These are phyloP conservation scores for Phlyctochytrium arcticum DNA, from an alignment of 192 early-diverging fungal genomes.

Conservation along the genomic window DNA sequence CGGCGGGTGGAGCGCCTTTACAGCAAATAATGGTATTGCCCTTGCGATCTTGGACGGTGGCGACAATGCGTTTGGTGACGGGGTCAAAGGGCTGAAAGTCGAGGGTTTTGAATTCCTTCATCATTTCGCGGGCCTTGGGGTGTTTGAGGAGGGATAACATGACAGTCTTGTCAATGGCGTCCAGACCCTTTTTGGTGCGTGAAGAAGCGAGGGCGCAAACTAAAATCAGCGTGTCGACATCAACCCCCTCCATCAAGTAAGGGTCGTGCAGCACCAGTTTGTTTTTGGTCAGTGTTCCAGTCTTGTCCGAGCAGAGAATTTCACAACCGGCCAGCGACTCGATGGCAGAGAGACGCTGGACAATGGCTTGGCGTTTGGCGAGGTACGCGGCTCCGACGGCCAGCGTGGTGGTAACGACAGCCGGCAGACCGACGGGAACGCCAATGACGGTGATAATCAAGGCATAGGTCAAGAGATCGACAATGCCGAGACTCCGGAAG, in stretches of 20 bases:
- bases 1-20: conserved; percentile 87
- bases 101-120: conserved; percentile 20
- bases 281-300: conserved; percentile 88
- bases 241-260: conserved; percentile 8
- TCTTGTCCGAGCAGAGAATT: conserved; percentile 91
- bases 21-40: conserved; percentile 66
- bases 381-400: conserved; percentile 87
- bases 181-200: conserved; percentile 66
- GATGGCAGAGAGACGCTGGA: conserved; percentile 82
- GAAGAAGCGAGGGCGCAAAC: conserved; percentile 68
- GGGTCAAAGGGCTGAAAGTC: conserved; percentile 11
- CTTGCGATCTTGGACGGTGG: conserved; percentile 67
- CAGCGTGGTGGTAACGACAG: conserved; percentile 84
- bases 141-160: conserved; percentile 12
- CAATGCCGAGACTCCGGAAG: conserved; percentile 75
- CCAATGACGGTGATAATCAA: conserved; percentile 90
- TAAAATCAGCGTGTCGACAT: conserved; percentile 54
- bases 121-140: conserved; percentile 1
- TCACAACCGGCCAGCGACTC: conserved; percentile 94
- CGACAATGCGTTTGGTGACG: conserved; percentile 73
- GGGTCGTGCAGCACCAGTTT: conserved; percentile 47
- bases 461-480: conserved; percentile 43
- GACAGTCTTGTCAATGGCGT: conserved; percentile 66
- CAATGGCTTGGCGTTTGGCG: conserved; percentile 86
- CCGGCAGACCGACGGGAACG: conserved; percentile 87